Evolutionary conservation across 805 yeast genomes (phyloP), one percentile per base, ranked within the genome.

Genomic region (Saccharomycopsis schoenii): DNA sequence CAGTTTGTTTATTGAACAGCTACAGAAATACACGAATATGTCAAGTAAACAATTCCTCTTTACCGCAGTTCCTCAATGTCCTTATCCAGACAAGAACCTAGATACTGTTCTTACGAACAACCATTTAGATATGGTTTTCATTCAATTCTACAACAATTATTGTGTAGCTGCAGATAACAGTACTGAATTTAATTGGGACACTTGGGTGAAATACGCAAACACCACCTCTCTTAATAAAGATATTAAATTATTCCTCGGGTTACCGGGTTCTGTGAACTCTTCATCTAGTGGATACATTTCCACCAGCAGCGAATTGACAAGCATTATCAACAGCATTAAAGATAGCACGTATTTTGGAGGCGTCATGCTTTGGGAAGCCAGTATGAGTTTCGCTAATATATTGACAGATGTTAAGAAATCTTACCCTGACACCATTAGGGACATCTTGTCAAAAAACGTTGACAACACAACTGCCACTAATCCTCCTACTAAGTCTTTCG

Each of bases 21-120:
- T 86, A 60, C 58, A 55, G 42, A 55, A 25, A 25, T 41, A 58
- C 14, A 47, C 62, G 14, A 51, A 50, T 24, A 17, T 56, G 19
- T 83, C 79, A 66, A 76, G 85, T 52, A 87, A 84, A 72, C 67
- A 73, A 36, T 88, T 84, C 75, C 88, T 85, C 71, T 75, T 90
- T 55, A 83, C 96, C 59, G 96, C 96, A 66, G 93, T 97, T 64
- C 97, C 97, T 21, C 97, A 90, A 75, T 92, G 97, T 76, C 86
- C 83, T 29, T 87, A 84, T 71, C 96, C 97, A 19, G 97, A 91
- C 74, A 85, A 82, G 56, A 79, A 72, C 56, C 76, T 85, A 40
- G 87, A 87, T 72, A 78, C 82, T 61, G 77, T 82, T 59, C 73
- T 88, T 66, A 77, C 77, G 39, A 76, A 76, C 43, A 82, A 88